Base-by-base conservation (phyloP, 495 filamentous ascomycete genomes). In the Penicillium parvum region DNA sequence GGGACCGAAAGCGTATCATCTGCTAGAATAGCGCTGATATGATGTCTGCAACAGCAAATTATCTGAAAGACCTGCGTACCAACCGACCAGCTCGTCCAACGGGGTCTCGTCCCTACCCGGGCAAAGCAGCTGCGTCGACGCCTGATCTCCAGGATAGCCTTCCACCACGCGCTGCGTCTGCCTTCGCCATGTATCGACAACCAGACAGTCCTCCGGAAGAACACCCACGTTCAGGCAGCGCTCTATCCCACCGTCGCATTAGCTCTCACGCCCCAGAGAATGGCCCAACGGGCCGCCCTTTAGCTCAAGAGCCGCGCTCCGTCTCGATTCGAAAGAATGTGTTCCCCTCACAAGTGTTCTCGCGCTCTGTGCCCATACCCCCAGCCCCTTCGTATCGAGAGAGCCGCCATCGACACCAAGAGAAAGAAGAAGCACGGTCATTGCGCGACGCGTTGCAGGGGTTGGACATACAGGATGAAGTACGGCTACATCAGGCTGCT, bases 341-440 rank as follows among this genome's bases (percentile, higher is more conserved):
- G 37, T 74, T 55, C 53, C 72, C 75, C 10, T 58, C 68, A 25
- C 58, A 60, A 34, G 53, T 66, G 5, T 55, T 61, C 25, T 62
- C 56, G 12, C 53, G 54, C 11, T 40, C 53, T 4, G 48, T 58
- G 5, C 41, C 66, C 11, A 42, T 49, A 36, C 63, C 68, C 4
- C 76, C 80, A 8, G 79, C 66, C 28, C 73, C 78, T 15, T 75
- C 75, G 3, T 96, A 95, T 64, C 81, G 82, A 14, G 89, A 95
- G 68, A 83, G 77, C 40, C 83, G 81, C 10, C 81, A 84, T 53
- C 74, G 90, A 40, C 88, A 85, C 75, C 84, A 90, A 72, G 90
- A 96, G 62, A 86, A 84, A 56, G 85, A 91, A 57, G 88, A 96
- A 58, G 85, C 86, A 1, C 71, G 78, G 17, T 83, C 84, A 5